Conservation (phyloP, 1,139 yeast genomes). For the Saccharomyces hybrid region DNA sequence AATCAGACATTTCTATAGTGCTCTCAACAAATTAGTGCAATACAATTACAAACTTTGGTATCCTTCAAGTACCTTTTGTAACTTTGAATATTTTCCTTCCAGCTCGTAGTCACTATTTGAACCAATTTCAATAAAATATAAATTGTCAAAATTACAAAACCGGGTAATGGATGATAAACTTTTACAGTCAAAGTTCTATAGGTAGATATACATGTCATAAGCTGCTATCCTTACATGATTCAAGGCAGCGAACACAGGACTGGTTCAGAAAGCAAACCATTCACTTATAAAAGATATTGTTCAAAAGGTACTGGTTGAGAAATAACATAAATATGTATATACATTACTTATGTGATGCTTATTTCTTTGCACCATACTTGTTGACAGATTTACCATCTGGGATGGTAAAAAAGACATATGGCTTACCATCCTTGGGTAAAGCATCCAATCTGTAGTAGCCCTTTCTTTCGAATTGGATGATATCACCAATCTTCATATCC, state of each 20-base stretch:
- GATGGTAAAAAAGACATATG: constrained; percentile 80
- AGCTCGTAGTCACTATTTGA: neutral
- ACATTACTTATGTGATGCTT: constrained; percentile 5
- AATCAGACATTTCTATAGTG: constrained; percentile 40
- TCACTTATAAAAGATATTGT: neutral
- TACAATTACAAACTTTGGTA: neutral
- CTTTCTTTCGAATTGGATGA: constrained; percentile 94
- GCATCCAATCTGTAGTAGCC: constrained; percentile 87
- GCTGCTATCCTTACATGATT: neutral
- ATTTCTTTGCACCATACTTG: constrained; percentile 68
- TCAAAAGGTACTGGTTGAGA: neutral
- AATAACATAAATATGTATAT: neutral
- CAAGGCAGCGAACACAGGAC: neutral
- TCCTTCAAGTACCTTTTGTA: neutral
- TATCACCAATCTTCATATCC: constrained; percentile 72
- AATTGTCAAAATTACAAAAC: neutral
- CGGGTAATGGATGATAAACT: neutral
- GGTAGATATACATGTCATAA: neutral
- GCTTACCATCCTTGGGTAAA: constrained; percentile 45
- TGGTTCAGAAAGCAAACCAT: neutral
- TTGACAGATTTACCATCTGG: constrained; percentile 94
- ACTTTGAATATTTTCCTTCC: neutral
- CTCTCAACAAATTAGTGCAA: neutral
- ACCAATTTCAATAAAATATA: neutral
- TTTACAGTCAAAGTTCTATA: neutral